phyloP scores from a whole-genome alignment of 2,329 filamentous ascomycete genomes.

The Dothideomycetes sp. region DNA sequence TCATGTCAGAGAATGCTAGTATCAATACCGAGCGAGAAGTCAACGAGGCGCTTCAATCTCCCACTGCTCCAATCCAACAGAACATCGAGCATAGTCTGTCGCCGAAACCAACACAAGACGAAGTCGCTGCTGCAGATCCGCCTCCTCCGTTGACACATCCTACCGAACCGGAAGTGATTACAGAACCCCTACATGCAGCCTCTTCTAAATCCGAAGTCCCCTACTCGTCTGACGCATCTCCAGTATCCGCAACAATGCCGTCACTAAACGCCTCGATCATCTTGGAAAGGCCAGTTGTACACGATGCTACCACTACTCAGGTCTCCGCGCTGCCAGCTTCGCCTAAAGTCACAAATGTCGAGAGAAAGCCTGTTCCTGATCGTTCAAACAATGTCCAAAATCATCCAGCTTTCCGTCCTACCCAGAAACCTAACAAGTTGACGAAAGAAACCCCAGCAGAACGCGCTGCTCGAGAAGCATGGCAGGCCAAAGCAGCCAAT shows the following conservation, averaged over 20 bases:
- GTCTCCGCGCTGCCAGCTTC: slow-evolving; percentile 5
- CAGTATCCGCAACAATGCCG: not conserved
- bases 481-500: slow-evolving; percentile 20
- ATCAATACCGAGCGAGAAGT: too few species aligned
- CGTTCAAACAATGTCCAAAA: slow-evolving; percentile 22
- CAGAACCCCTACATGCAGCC: too few species aligned
- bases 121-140: too few species aligned
- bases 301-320: slow-evolving; percentile 5
- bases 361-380: slow-evolving; percentile 24
- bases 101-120: too few species aligned
- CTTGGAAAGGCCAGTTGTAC: slow-evolving; percentile 1
- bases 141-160: too few species aligned
- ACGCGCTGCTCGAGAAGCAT: slow-evolving; percentile 24
- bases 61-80: too few species aligned
- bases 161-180: too few species aligned
- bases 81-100: too few species aligned
- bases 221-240: too few species aligned
- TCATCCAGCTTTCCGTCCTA: slow-evolving; percentile 34
- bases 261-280: slow-evolving; percentile 9
- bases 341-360: slow-evolving; percentile 19
- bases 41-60: too few species aligned
- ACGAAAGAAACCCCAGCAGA: slow-evolving; percentile 19
- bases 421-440: slow-evolving; percentile 17
- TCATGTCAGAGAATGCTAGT: slow-evolving; percentile 13
- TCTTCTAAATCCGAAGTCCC: too few species aligned